Evolutionary conservation across 2,329 filamentous ascomycete species (phyloP).

Genomic region (Celoporthe dispersa): DNA sequence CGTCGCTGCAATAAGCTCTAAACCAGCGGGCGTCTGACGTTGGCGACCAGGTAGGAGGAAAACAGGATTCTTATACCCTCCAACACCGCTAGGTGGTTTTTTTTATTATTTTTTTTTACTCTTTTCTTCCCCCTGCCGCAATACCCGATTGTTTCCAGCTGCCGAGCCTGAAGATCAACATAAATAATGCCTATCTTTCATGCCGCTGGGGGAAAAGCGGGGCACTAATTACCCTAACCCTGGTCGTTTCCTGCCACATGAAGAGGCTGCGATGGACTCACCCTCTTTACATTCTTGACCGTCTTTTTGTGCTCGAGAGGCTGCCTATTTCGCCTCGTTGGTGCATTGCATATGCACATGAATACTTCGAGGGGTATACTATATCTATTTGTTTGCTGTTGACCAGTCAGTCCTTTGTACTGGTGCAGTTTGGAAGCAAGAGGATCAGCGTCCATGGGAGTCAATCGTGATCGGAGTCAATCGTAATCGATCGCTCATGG

Average conservation of each 20-base stretch:
- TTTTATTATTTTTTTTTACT: too few relatives aligned
- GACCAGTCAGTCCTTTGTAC: neutral
- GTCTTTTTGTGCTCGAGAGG: neutral
- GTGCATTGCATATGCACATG: neutral
- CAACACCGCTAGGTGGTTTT: neutral
- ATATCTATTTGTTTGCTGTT: too few relatives aligned
- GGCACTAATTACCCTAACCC: neutral
- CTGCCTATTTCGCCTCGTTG: neutral
- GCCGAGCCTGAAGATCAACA: neutral
- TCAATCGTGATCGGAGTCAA: too few relatives aligned
- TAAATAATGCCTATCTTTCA: neutral
- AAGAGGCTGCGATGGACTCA: too few relatives aligned
- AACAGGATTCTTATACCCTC: neutral
- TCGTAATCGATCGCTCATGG: neutral
- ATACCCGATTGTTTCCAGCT: neutral
- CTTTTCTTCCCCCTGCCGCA: neutral
- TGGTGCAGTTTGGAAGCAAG: neutral
- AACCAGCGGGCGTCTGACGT: neutral
- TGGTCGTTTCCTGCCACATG: neutral
- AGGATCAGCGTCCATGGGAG: neutral
- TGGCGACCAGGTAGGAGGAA: neutral
- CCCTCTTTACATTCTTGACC: neutral
- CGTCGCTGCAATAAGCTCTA: neutral
- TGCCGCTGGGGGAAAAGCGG: neutral
- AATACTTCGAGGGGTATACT: neutral